Conservation (phyloP, 805 yeast species). For the Clavispora asparagi region DNA sequence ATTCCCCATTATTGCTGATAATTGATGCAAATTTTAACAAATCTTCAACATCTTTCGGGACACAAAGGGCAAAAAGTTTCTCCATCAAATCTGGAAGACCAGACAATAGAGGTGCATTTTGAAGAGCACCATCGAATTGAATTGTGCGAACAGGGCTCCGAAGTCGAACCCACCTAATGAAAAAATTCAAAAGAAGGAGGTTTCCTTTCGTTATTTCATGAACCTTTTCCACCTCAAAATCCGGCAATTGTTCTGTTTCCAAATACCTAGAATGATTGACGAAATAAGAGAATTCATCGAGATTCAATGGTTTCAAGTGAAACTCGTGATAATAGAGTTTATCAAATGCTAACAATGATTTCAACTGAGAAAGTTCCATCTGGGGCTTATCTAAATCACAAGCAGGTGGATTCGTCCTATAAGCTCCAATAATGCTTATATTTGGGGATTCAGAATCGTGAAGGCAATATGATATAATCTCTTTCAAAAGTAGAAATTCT, state of each 20-base stretch:
- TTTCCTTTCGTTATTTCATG: constrained; percentile 15
- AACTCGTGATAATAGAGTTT: constrained; percentile 8
- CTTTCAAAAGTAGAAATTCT: constrained; percentile 26
- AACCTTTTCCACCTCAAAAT: constrained; percentile 1
- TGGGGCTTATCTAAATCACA: constrained; percentile 1
- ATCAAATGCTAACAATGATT: constrained; percentile 1
- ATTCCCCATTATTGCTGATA: constrained; percentile 29
- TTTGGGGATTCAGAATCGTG: constrained; percentile 2
- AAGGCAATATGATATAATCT: constrained; percentile 17
- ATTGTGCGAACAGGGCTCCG: not conserved
- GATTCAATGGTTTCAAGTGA: constrained; percentile 6
- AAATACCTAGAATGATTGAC: not conserved
- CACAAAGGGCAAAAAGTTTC: constrained; percentile 15
- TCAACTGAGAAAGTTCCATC: not conserved
- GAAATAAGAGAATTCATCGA: constrained; percentile 3
- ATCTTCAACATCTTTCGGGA: constrained; percentile 12
- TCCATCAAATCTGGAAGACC: not conserved
- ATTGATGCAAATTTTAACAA: constrained; percentile 40
- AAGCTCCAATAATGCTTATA: constrained; percentile 5
- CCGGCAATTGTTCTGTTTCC: not conserved
- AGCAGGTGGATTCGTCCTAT: not conserved
- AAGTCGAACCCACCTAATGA: constrained; percentile 2
- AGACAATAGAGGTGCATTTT: not conserved
- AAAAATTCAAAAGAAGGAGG: constrained; percentile 10
- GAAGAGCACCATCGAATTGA: not conserved